Conservation (phyloP, 78 protist genomes). For the Emiliania huxleyi region DNA sequence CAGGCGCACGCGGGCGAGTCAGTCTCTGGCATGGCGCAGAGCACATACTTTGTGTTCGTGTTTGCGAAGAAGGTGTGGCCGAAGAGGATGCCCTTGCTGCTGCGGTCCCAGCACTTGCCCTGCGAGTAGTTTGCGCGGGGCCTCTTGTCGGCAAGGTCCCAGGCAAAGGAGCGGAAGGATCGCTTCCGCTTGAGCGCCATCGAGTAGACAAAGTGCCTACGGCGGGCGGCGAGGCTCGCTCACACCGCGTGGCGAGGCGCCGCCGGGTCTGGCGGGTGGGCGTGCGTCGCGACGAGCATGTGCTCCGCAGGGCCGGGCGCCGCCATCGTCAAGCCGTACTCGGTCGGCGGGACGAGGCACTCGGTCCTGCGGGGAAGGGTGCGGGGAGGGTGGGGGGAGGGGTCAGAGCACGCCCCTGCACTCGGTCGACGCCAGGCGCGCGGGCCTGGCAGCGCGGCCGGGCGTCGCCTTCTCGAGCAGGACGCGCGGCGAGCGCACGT, state of each 20-base stretch:
- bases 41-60: background rate
- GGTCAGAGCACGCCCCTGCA: too few species aligned
- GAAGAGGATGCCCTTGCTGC: background rate
- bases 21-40: background rate
- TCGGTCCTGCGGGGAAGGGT: too few species aligned
- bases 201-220: background rate
- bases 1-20: background rate
- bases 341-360: background rate
- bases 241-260: too few species aligned
- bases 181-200: constrained; percentile 14
- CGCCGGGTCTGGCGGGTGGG: too few species aligned
- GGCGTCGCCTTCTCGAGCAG: too few species aligned
- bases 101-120: background rate
- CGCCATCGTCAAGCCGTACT: background rate
- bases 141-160: background rate
- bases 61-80: background rate
- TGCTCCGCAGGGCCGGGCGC: background rate
- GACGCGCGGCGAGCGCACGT: background rate
- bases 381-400: too few species aligned
- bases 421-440: background rate
- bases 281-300: background rate
- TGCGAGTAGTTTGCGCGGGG: background rate
- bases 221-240: too few species aligned
- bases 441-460: background rate
- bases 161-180: background rate